Base-by-base conservation (phyloP, 2,329 filamentous ascomycete genomes). In the Talaromyces sp. region DNA sequence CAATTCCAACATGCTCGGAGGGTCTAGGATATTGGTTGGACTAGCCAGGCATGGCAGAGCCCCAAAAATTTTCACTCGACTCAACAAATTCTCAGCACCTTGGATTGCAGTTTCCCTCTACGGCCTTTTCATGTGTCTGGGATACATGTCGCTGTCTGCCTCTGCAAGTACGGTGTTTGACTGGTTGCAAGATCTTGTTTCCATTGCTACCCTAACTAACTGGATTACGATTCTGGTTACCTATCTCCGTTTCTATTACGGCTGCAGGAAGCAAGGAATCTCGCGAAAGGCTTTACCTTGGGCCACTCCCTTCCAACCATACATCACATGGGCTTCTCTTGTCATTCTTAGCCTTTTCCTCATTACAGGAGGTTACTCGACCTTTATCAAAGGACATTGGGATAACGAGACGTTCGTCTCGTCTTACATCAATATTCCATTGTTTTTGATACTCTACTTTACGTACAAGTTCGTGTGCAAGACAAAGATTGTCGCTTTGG, bases 1-100 rank as follows among this genome's bases (percentile, higher is more conserved):
- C 67, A 92, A 91, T 78, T 90, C 89, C 16, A 90, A 90, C 77
- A 84, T 93, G 65, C 91, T 90, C 78, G 90, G 88, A 41, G 87
- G 87, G 66, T 89, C 86, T 63, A 87, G 89, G 24, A 87, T 90
- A 50, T 81, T 92, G 45, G 83, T 90, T 68, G 87, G 86, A 13
- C 82, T 91, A 14, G 87, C 89, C 27, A 79, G 86, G 41, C 86
- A 88, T 60, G 84, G 86, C 49, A 85, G 87, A 66, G 89, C 88
- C 0, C 89, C 89, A 0, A 73, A 73, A 8, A 78, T 89, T 70
- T 81, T 97, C 72, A 83, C 82, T 66, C 76, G 79, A 56, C 89
- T 87, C 67, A 89, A 87, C 76, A 77, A 78, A 33, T 78, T 80
- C 65, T 89, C 89, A 27, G 87, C 88, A 0, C 89, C 89, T 0